Evolutionary conservation across 768 basidiomycete species (phyloP), one percentile per base, ranked within the genome.

Genomic region (Rubroboletus satanas): DNA sequence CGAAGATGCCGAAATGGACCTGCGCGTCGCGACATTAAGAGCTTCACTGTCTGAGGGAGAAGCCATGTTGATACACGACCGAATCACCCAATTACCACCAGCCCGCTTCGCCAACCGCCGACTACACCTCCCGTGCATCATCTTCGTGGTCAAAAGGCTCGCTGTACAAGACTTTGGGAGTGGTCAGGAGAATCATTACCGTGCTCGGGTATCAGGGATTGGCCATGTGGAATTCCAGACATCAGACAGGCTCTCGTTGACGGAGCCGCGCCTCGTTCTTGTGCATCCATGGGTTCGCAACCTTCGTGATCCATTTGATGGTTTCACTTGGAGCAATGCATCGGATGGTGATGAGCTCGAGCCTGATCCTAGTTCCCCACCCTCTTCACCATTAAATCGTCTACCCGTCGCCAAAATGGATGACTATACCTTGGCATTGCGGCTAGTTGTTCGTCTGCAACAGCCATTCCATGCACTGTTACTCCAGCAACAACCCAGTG

Each of bases 281-380:
- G 50, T 59, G 9, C 45, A 52, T 47, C 61, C 61, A 3, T 62
- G 61, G 61, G 29, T 62, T 35, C 48, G 61, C 17, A 45, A 51
- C 23, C 26, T 62, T 2, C 28, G 21, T 1, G 44, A 35, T 18
- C 56, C 43, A 7, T 44, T 42, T 1, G 56, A 53, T 7, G 41
- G 37, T 7, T 36, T 39, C 21, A 21, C 6, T 5, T n/a, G 26
- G 49, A 35, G 37, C 7, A 10, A 23, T 6, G 5, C 10, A 11
- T 12, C 7, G 1, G 49, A 49, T 23, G 23, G 28, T 5, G 39
- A 36, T 0, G 36, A n/a, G 31, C 17, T 1, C 11, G 41, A 28
- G 1, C 33, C 47, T 29, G 56, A 57, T 45, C 21, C 12, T 26
- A 14, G 28, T 2, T 45, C 23, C 14, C 1, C 9, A n/a, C 9